Base-by-base conservation (phyloP, 2,329 filamentous ascomycete genomes). In the Gnomoniopsis smithogilvyi region DNA sequence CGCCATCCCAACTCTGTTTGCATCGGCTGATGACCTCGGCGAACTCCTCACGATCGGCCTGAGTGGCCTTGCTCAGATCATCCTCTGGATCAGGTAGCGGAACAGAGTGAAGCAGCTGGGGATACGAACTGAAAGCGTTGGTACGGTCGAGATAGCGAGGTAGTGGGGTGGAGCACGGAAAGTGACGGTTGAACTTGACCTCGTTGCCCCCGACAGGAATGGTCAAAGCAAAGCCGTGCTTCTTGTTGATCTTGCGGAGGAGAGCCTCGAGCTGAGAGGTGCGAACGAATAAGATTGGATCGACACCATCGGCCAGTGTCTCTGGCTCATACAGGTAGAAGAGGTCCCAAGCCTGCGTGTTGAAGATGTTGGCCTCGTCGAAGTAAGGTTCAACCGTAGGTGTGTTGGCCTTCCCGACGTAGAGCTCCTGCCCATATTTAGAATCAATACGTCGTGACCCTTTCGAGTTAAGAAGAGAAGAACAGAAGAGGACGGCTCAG, bases 71-170 rank as follows among this genome's bases (percentile, higher is more conserved):
- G 4, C 65, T 57, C 36, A 75, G 60, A n/a, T 75, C 62, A 48
- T 79, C 76, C 3, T 67, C 64, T 0, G 67, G 62, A 21, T 68
- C 58, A 11, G 76, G 71, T 73, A 77, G 53, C 67, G 78, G 63
- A 57, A 71, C 71, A 4, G 61, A 63, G 2, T 66, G 62, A 26
- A 72, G 62, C 2, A 79, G 65, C 12, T 67, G 59, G 1, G 64
- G 59, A 55, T 73, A 67, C 2, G 64, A 64, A 11, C 76, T 72
- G 3, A 74, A 72, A 43, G 76, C 82, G 15, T 68, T 73, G 1
- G 81, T 84, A 45, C 76, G 79, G 2, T 87, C 86, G 6, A 95
- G 74, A 66, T 86, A 93, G 46, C 85, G 81, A 3, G 92, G 92
- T 8, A 80, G 78, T 4, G 87, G 86, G 6, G 81, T 83, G 3